A percentile compares a stretch with the other conserved stretches of the same genome.
Conservation (phyloP, 208 protist genomes). For the Leishmania gerbilli region DNA sequence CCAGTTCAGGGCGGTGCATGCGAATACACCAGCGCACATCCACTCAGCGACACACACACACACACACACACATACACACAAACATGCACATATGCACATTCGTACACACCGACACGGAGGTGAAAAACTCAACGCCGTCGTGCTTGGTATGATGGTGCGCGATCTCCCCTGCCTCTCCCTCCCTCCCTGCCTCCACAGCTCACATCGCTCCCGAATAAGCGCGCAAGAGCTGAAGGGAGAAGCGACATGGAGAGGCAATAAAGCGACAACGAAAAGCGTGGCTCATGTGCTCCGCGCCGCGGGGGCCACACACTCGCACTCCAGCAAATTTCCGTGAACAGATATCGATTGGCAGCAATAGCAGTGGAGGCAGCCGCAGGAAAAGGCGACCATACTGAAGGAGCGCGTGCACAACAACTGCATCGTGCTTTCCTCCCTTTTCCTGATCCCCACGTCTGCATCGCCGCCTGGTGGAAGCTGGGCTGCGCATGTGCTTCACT, state of each 20-base stretch:
- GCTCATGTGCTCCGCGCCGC: background rate
- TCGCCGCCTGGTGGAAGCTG: background rate
- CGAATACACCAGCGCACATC: background rate
- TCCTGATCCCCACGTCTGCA: background rate
- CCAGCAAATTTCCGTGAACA: background rate
- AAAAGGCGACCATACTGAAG: background rate
- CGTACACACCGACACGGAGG: background rate
- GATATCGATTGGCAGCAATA: background rate
- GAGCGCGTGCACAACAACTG: background rate
- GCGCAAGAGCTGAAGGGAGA: background rate
- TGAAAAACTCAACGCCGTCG: background rate
- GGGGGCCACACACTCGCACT: background rate
- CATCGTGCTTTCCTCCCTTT: background rate
- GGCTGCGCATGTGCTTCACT: background rate
- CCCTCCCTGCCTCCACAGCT: background rate
- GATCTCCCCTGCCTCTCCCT: background rate
- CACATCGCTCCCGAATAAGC: background rate
- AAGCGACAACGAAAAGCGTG: background rate
- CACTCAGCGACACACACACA: background rate
- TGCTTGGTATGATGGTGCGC: background rate
- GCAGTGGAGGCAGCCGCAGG: too few relatives aligned
- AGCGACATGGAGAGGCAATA: background rate
- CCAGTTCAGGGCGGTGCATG: background rate
- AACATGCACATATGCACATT: background rate
- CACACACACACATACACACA: background rate